phyloP scores from a whole-genome alignment of 2,329 filamentous ascomycete species.

The Trichoderma sp. region DNA sequence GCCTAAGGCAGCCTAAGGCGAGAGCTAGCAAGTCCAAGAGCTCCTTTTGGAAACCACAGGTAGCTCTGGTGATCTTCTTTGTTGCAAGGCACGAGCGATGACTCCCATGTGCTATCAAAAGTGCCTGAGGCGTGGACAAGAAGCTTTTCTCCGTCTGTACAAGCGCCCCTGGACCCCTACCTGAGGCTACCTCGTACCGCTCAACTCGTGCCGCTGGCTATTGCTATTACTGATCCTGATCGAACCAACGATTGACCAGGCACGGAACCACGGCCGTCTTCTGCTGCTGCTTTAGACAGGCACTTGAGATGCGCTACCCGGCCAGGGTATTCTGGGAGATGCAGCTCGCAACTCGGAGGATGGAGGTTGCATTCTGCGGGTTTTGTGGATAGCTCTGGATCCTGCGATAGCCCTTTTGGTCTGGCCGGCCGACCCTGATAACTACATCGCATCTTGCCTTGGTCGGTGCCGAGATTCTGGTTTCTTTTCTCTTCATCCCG shows the following conservation, averaged over 20 bases:
- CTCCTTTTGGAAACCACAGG: background rate
- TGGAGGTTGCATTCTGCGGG: conserved; percentile 7
- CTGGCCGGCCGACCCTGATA: background rate
- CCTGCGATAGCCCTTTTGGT: conserved; percentile 7
- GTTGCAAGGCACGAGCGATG: background rate
- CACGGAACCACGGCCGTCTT: background rate
- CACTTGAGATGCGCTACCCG: conserved; percentile 5
- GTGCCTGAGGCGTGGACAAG: background rate
- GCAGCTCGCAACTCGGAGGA: background rate
- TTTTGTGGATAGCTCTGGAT: conserved; percentile 5
- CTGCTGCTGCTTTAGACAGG: background rate
- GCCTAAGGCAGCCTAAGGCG: background rate
- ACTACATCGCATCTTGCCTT: conserved; percentile 1
- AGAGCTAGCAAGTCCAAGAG: background rate
- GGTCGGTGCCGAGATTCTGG: background rate
- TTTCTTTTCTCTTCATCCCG: background rate
- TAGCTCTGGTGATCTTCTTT: background rate
- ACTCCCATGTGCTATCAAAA: conserved; percentile 1
- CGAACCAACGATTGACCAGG: background rate
- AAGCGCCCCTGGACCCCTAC: conserved; percentile 3
- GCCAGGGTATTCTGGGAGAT: conserved; percentile 6
- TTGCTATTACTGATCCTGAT: background rate
- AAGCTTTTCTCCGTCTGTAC: background rate
- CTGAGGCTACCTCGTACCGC: background rate
- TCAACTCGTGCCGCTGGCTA: background rate